Evolutionary conservation across 2,329 filamentous ascomycete genomes (phyloP), one percentile per base, ranked within the genome.

Genomic region (Chaetomium globosum): DNA sequence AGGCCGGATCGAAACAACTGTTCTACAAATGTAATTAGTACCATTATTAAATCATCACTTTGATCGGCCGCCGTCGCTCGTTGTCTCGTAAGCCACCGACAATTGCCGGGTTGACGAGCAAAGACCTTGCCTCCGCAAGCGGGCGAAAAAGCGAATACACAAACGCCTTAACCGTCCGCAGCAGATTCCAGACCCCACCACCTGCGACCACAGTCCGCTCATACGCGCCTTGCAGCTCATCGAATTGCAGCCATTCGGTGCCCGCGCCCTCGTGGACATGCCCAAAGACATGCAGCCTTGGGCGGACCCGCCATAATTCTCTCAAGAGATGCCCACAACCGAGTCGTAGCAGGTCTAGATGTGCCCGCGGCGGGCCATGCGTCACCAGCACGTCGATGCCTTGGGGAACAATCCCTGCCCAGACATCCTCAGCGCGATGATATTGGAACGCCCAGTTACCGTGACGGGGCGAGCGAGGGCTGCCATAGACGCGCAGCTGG

Each of bases 381-480:
- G 77, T 79, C 16, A 79, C 62, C 3, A 79, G 70, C 19, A 68
- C 54, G 43, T 68, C 67, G 9, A 64, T 26, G 13, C 28, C 59
- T 5, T 10, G 10, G 4, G 67, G 67, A 2, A 67, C 55, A 23
- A 33, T 61, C 12, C 52, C 65, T 2, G 53, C 52, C 65, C 67
- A 68, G 13, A 67, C 53, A 43, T 68, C 56, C 16, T 63, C 51
- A 30, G 36, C 39, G n/a, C 65, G 62, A 2, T 54, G 68, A 64
- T 82, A 80, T 67, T 81, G 79, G 61, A 82, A 82, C 0, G 78
- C 76, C 75, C 76, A 80, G 59, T 73, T 77, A 1, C 77, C 78
- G 46, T 76, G 64, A 8, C 69, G 67, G 1, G 73, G 70, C 3
- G 78, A 74, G 7, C 64, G 58, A 0, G 78, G 79, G 59, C 76